Base-by-base conservation (phyloP, 805 yeast genomes). In the Candida quercuum region DNA sequence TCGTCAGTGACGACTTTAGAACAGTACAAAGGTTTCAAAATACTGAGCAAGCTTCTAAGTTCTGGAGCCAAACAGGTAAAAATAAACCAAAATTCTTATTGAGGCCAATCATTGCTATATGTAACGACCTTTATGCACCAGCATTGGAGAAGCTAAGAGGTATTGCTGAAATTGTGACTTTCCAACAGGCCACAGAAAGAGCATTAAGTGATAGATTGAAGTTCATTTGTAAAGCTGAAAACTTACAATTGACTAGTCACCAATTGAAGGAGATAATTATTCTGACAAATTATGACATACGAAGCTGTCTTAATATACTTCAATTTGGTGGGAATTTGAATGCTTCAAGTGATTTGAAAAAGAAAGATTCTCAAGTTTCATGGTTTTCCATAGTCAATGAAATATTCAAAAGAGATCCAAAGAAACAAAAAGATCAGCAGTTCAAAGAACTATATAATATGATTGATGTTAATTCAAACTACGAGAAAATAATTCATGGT, bases 21-120 rank as follows among this genome's bases (percentile, higher is more conserved):
- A 81, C 83, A 0, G 60, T 76, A 2, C 61, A 52, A 23, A 61
- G 57, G 32, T 45, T 59, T 20, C 49, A 49, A 24, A 36, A 40
- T 22, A 43, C 53, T 20, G 50, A 52, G 27, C 47, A 52, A 27
- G 47, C 52, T 6, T 56, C 57, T 27, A 48, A 48, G 12, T 42
- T 37, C 14, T 46, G 47, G 26, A 46, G 49, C 16, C 58, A 51
- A 25, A 57, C 54, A 29, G 53, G 53, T 17, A 60, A 64, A 36
- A 63, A 59, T 36, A 61, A 54, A 33, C 58, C 64, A 10, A 64
- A 61, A 25, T 60, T 79, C 5, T 57, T 93, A 30, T 66, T 71
- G 49, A 70, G 98, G 47, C 98, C 98, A 2, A 86, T 93, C 15
- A 86, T 91, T 37, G 89, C 95, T 29, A 76, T 93, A 39, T 94